phyloP scores from a whole-genome alignment of 2,329 filamentous ascomycete genomes.

The Neoascochyta sp. region DNA sequence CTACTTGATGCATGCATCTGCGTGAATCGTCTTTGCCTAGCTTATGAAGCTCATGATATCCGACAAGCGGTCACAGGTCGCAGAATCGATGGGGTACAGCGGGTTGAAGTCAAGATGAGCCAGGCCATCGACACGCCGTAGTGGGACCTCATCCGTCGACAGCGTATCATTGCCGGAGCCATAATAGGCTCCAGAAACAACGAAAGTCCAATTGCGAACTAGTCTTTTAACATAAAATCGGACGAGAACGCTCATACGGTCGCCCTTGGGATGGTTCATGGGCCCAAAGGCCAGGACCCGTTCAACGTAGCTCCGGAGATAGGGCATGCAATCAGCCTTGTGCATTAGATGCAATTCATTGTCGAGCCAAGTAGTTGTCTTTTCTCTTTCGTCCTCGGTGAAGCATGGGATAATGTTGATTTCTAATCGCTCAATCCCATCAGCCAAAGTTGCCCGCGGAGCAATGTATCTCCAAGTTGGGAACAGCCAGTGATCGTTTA shows the following conservation, averaged over 20 bases:
- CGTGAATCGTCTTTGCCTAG: too few species aligned
- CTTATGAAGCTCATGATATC: too few species aligned
- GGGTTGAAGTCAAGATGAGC: conserved; percentile 9
- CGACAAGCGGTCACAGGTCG: too few species aligned
- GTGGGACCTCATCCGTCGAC: conserved; percentile 7
- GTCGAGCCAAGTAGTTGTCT: neutral
- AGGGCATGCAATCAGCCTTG: neutral
- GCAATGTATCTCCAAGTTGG: conserved; percentile 12
- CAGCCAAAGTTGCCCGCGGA: neutral
- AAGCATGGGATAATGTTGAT: conserved; percentile 11
- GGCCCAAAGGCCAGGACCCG: neutral
- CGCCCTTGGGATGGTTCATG: neutral
- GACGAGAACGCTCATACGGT: neutral
- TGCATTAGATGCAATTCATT: neutral
- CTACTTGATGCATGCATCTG: too few species aligned
- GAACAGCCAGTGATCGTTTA: conserved; percentile 15
- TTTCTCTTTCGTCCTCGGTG: conserved; percentile 4
- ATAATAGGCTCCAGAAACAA: conserved; percentile 7
- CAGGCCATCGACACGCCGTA: conserved; percentile 9
- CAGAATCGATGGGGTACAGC: conserved; percentile 7
- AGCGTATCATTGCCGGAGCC: conserved; percentile 4
- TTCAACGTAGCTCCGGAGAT: neutral
- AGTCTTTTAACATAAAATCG: neutral
- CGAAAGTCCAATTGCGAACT: conserved; percentile 5
- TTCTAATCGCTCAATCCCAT: conserved; percentile 4